Percentiles rank a stretch among this genome's conserved stretches.
Conservation (phyloP, 306 rosid genomes). For the Cicer pinnatifidum region DNA sequence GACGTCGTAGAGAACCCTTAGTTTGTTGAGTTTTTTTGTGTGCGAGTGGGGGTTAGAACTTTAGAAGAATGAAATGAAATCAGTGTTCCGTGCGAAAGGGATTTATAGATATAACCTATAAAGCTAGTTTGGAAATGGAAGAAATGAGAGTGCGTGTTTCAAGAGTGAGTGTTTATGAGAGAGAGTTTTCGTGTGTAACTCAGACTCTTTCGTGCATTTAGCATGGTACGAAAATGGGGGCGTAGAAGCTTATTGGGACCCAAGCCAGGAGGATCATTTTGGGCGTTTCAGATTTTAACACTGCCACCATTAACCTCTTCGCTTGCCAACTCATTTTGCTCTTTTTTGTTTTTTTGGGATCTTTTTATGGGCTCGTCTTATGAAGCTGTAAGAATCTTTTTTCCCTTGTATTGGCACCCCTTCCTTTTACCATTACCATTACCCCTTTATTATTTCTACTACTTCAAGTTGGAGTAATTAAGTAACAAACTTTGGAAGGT, state of each 20-base stretch:
- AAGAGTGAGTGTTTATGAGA: not conserved
- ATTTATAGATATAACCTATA: not conserved
- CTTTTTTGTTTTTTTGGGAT: not conserved
- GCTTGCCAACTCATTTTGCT: conserved; percentile 37
- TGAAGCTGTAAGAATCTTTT: too few relatives aligned
- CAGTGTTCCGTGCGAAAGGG: conserved; percentile 19
- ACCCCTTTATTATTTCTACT: too few relatives aligned
- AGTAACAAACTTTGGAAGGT: too few relatives aligned
- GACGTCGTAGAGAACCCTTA: not conserved
- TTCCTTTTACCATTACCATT: too few relatives aligned
- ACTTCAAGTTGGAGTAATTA: too few relatives aligned
- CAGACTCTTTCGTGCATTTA: not conserved
- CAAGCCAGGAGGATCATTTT: conserved; percentile 23
- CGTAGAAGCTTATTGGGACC: conserved; percentile 36
- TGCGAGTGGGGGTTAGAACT: conserved; percentile 8
- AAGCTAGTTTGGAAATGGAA: conserved; percentile 17
- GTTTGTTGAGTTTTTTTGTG: not conserved
- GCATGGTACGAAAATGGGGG: conserved; percentile 34
- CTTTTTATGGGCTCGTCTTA: too few relatives aligned
- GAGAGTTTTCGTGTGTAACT: not conserved
- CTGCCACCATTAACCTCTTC: conserved; percentile 35
- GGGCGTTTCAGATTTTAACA: conserved; percentile 39
- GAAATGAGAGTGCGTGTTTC: conserved; percentile 4
- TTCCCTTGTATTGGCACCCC: too few relatives aligned
- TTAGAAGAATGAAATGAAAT: conserved; percentile 29